Evolutionary conservation across 176 grass and related monocot genomes (phyloP).

Genomic region (Sorghum bicolor): DNA sequence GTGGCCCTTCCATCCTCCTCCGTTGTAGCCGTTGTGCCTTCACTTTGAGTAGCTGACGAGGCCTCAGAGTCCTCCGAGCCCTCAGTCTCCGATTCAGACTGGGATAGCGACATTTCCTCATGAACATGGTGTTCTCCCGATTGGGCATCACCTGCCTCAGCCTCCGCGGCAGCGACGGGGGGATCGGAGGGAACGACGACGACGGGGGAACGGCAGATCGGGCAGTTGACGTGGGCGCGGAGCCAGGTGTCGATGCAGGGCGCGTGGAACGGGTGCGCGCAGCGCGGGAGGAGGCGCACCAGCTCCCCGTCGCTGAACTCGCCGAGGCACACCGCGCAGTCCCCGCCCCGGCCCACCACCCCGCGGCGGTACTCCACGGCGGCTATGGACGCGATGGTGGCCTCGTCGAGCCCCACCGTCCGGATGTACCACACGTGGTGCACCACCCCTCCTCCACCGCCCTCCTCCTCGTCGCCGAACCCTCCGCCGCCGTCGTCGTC

Average conservation of each 20-base stretch:
- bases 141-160: background rate
- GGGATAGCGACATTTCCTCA: conserved; percentile 33
- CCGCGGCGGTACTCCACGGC: conserved; percentile 50
- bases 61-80: conserved; percentile 13
- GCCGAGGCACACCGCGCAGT: conserved; percentile 81
- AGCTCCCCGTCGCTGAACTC: conserved; percentile 73
- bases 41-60: conserved; percentile 26
- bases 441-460: conserved; percentile 36
- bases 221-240: conserved; percentile 71
- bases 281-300: conserved; percentile 73
- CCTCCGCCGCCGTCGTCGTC: background rate
- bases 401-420: conserved; percentile 74
- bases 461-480: conserved; percentile 34
- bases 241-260: conserved; percentile 90
- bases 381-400: conserved; percentile 68
- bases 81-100: conserved; percentile 36
- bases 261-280: conserved; percentile 67
- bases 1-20: conserved; percentile 4
- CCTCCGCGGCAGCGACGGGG: background rate
- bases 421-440: conserved; percentile 83
- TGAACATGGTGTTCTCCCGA: conserved; percentile 14
- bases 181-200: conserved; percentile 32
- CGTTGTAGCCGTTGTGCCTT: background rate
- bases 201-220: conserved; percentile 61
- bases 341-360: conserved; percentile 25